These are phyloP conservation scores for Knoxdaviesia capensis DNA, from an alignment of 2,329 filamentous ascomycete species.

Conservation along the genomic window DNA sequence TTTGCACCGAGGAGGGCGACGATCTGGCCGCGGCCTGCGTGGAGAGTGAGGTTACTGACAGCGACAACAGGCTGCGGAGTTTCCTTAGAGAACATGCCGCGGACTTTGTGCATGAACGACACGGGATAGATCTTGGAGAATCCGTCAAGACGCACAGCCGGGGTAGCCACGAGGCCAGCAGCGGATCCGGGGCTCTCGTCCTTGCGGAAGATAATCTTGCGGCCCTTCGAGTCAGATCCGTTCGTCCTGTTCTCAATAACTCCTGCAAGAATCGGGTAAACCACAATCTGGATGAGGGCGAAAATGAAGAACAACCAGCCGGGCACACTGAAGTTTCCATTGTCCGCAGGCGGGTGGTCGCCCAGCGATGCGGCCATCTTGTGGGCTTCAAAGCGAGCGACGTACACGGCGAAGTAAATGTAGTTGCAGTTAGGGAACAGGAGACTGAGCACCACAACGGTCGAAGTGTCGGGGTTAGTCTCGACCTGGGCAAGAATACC, in stretches of 20 bases:
- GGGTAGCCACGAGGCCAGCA: constrained; percentile 8
- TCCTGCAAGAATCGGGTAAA: constrained; percentile 57
- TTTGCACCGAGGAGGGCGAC: constrained; percentile 76
- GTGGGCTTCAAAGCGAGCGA: constrained; percentile 56
- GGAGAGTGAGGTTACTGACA: constrained; percentile 52
- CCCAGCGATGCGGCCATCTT: constrained; percentile 39
- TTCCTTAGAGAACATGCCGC: constrained; percentile 7
- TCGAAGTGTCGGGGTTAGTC: constrained; percentile 36
- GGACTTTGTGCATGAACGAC: constrained; percentile 21
- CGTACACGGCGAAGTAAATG: constrained; percentile 56
- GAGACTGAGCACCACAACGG: constrained; percentile 49
- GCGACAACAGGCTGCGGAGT: constrained; percentile 46
- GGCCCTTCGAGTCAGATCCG: constrained; percentile 46
- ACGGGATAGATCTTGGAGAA: constrained; percentile 63
- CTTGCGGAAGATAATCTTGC: constrained; percentile 25
- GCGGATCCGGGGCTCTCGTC: constrained; percentile 7
- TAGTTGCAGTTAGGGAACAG: constrained; percentile 80
- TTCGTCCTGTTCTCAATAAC: constrained; percentile 55
- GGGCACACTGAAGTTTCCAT: constrained; percentile 38
- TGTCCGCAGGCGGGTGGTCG: constrained; percentile 38
- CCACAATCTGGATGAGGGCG: constrained; percentile 54
- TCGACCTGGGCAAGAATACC: constrained; percentile 68
- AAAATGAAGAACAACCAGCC: constrained; percentile 66
- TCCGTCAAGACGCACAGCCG: constrained; percentile 47
- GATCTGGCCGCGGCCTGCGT: constrained; percentile 60